Conservation (phyloP, 2,329 filamentous ascomycete species). For the Chaetomiaceae sp. region DNA sequence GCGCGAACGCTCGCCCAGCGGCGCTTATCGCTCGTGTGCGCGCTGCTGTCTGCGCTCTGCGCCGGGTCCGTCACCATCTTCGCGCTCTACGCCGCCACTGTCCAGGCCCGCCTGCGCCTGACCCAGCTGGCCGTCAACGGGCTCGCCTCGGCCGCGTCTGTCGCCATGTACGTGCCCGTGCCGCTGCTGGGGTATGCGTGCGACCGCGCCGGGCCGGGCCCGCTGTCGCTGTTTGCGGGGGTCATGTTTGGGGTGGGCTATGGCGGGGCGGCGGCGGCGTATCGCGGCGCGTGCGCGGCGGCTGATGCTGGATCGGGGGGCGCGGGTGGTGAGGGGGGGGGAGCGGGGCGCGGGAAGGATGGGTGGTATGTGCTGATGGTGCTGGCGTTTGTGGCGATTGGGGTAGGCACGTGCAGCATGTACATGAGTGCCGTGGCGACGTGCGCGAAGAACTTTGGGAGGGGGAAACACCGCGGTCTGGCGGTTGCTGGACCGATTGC, state of each 20-base stretch:
- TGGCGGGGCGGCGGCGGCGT: constrained; percentile 72
- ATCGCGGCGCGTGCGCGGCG: constrained; percentile 31
- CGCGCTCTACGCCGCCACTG: constrained; percentile 85
- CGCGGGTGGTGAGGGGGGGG: constrained; percentile 29
- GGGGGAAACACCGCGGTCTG: constrained; percentile 78
- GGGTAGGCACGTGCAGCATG: constrained; percentile 78
- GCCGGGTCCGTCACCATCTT: constrained; percentile 90
- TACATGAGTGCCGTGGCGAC: constrained; percentile 90
- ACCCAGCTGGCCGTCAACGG: constrained; percentile 88
- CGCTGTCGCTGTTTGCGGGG: constrained; percentile 66
- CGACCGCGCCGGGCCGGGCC: constrained; percentile 77
- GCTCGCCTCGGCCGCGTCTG: constrained; percentile 66
- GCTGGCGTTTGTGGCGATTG: constrained; percentile 74
- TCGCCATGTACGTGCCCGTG: constrained; percentile 89
- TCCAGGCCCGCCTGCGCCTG: constrained; percentile 82
- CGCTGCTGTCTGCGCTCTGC: constrained; percentile 59
- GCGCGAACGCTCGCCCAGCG: constrained; percentile 42
- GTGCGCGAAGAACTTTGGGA: constrained; percentile 96
- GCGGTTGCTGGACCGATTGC: constrained; percentile 88
- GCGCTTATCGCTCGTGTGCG: too few species aligned
- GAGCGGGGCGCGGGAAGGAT: constrained; percentile 28
- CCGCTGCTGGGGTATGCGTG: constrained; percentile 85
- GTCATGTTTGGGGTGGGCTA: constrained; percentile 76
- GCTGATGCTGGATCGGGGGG: constrained; percentile 30
- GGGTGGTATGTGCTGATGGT: constrained; percentile 76